Evolutionary conservation across 495 filamentous ascomycete species (phyloP).

Genomic region (Xylaria longipes): DNA sequence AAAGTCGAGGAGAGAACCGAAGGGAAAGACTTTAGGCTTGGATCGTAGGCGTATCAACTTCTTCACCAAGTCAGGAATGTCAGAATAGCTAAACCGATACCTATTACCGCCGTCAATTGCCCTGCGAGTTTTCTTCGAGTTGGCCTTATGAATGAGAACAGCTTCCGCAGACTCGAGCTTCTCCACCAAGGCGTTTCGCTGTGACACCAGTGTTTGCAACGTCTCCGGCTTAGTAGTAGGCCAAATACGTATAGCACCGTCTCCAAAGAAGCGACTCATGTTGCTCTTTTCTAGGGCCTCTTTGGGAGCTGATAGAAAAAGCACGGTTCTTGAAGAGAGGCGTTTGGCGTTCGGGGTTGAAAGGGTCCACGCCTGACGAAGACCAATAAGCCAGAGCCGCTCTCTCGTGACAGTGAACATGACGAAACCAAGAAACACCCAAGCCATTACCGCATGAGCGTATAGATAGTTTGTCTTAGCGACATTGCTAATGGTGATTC

Average conservation of each 20-base stretch:
- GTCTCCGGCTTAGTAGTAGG: constrained; percentile 63
- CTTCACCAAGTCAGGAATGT: constrained; percentile 56
- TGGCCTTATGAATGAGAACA: constrained; percentile 64
- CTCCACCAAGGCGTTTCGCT: constrained; percentile 64
- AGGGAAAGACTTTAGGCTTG: constrained; percentile 61
- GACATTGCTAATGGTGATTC: constrained; percentile 72
- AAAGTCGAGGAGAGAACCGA: constrained; percentile 20
- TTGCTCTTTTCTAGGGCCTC: constrained; percentile 63
- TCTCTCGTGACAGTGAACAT: constrained; percentile 71
- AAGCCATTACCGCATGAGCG: constrained; percentile 64
- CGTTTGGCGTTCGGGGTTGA: constrained; percentile 69
- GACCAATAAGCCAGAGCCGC: constrained; percentile 70
- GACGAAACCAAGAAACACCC: constrained; percentile 73
- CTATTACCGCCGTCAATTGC: constrained; percentile 56
- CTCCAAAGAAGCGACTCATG: constrained; percentile 65
- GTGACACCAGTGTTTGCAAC: constrained; percentile 61
- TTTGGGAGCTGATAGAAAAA: constrained; percentile 72
- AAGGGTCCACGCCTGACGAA: constrained; percentile 75
- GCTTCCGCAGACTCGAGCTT: constrained; percentile 72
- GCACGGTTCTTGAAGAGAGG: constrained; percentile 71
- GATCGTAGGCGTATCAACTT: constrained; percentile 60
- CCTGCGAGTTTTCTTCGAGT: constrained; percentile 54
- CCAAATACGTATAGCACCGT: constrained; percentile 67
- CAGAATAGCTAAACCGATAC: constrained; percentile 55
- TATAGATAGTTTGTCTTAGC: constrained; percentile 59